A percentile compares a stretch with the other conserved stretches of the same genome.
These are phyloP conservation scores for Xenosphaeropsis pyriputrescens DNA, from an alignment of 2,329 filamentous ascomycete species.

Conservation along the genomic window DNA sequence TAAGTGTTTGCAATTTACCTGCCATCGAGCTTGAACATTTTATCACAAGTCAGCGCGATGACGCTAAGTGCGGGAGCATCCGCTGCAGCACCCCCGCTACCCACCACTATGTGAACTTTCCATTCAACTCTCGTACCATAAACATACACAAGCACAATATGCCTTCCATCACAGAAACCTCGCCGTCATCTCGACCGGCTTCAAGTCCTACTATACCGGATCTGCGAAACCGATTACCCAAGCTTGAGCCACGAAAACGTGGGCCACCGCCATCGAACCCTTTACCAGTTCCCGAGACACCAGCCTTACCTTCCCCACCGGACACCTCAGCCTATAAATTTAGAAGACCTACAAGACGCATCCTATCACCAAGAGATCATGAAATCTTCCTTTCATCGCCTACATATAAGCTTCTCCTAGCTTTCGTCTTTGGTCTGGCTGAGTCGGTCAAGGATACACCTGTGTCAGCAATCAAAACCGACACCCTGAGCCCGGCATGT, in stretches of 20 bases:
- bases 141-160: no score
- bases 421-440: slow-evolving; percentile 77
- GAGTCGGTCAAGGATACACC: slow-evolving; percentile 64
- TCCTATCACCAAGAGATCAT: slow-evolving; percentile 70
- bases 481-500: slow-evolving; percentile 42
- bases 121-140: no score
- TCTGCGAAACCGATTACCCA: slow-evolving; percentile 45
- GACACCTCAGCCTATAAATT: slow-evolving; percentile 45
- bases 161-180: no score
- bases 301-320: slow-evolving; percentile 54
- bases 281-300: slow-evolving; percentile 59
- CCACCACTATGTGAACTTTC: no score
- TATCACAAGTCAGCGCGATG: background rate
- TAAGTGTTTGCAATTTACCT: background rate
- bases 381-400: slow-evolving; percentile 65
- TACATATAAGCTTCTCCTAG: slow-evolving; percentile 60
- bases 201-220: slow-evolving; percentile 22
- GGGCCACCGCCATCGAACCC: slow-evolving; percentile 35
- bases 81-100: background rate
- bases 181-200: no score
- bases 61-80: slow-evolving; percentile 3
- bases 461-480: slow-evolving; percentile 43
- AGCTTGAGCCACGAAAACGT: slow-evolving; percentile 49
- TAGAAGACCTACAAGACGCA: slow-evolving; percentile 57
- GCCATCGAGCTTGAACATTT: slow-evolving; percentile 1